These are phyloP conservation scores for Russula emetica DNA, from an alignment of 768 basidiomycete genomes.

Conservation along the genomic window DNA sequence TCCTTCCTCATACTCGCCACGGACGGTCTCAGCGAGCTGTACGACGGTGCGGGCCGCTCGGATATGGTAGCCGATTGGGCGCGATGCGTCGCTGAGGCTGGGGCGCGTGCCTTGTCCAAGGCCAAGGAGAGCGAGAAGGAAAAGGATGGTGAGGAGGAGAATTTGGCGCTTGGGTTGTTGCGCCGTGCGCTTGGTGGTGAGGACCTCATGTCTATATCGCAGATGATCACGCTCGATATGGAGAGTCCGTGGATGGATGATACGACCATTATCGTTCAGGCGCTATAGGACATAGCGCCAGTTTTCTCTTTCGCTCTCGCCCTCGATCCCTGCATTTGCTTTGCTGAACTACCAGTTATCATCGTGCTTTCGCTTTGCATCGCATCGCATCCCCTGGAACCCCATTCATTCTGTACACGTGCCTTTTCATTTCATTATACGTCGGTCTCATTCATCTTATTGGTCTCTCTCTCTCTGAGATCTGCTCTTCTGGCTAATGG, in stretches of 20 bases:
- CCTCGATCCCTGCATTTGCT: background rate
- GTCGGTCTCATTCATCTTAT: background rate
- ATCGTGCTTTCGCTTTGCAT: background rate
- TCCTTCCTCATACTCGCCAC: slow-evolving; percentile 42
- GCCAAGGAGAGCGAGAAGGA: slow-evolving; percentile 6
- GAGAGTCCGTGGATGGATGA: slow-evolving; percentile 50
- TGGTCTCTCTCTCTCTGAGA: background rate
- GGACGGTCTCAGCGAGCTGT: slow-evolving; percentile 46
- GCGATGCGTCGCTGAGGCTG: slow-evolving; percentile 32
- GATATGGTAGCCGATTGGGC: slow-evolving; percentile 40
- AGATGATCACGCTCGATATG: slow-evolving; percentile 47
- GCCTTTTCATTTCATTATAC: background rate
- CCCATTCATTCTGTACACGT: background rate
- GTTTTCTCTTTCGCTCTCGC: background rate
- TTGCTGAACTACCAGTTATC: background rate
- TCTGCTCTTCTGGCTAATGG: background rate
- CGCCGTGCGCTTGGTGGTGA: slow-evolving; percentile 44
- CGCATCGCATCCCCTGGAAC: background rate
- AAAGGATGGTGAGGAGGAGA: slow-evolving; percentile 25
- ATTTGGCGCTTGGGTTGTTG: slow-evolving; percentile 41
- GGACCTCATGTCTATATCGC: slow-evolving; percentile 39
- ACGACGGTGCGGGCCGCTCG: slow-evolving; percentile 33
- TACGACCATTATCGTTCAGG: slow-evolving; percentile 45
- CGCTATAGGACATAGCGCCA: slow-evolving; percentile 27
- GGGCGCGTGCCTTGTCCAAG: slow-evolving; percentile 13